Base-by-base conservation (phyloP, 2,329 filamentous ascomycete genomes). In the Alternaria longipes region DNA sequence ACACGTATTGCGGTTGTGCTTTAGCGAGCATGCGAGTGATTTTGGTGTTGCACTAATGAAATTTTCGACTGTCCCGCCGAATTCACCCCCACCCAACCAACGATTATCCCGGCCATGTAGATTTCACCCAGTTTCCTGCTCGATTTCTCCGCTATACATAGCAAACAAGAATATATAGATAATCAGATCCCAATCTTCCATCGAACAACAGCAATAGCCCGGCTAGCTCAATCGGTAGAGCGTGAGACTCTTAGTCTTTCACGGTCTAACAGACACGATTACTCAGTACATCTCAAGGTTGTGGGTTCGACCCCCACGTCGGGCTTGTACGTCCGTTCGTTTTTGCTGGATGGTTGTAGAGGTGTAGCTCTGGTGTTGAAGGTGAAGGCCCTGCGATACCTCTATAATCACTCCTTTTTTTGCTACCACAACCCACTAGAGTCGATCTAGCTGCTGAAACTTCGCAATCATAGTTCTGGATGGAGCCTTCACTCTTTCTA, bases 141-240 rank as follows among this genome's bases (percentile, higher is more conserved):
- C 7, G 6, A 26, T 26, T 2, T 6, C 22, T 24, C 22, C 3
- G 20, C 20, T 22, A 20, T 20, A 20, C 20, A 3, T 3, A 20
- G 3, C 20, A 20, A 20, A 3, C 3, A 20, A 3, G 3, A 3
- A 20, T 20, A 20, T 20, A 20, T 20, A 20, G 2, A 3, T 20
- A 20, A 20, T 20, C 3, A 20, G 20, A 20, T 20, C 22, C 3
- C 3, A 4, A 22, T 22, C 22, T 22, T 22, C 1, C 28, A 30
- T 63, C 58, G 53, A 64, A 64, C 41, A 56, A 53, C 41, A 69
- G 41, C 11, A 54, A 53, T 42, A 59, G 65, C 65, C 65, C 56
- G 63, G 65, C 58, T 67, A 62, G 65, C 74, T 74, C 73, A 77
- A 78, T 78, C 76, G 76, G 76, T 78, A 79, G 76, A 77, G 76